Conservation (phyloP, 768 basidiomycete genomes). For the Trametes cingulata region DNA sequence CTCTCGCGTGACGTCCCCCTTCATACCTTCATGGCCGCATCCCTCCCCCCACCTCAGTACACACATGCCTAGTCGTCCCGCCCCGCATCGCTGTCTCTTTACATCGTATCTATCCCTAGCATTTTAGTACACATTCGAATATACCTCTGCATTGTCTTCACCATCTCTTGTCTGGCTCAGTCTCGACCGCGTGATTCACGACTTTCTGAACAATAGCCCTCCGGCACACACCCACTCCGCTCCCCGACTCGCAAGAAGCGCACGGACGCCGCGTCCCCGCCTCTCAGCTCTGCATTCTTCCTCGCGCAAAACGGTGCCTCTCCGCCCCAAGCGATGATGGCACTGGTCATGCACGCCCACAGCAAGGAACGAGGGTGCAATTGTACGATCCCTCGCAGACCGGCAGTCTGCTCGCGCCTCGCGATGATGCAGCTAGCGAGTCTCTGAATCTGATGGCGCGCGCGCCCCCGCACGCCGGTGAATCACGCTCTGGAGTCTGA, state of each 20-base stretch:
- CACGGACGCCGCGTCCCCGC: too few relatives aligned
- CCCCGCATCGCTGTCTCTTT: slow-evolving; percentile 3
- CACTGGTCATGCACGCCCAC: too few relatives aligned
- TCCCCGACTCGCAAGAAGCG: too few relatives aligned
- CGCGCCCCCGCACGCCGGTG: not conserved
- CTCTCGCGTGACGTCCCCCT: not conserved
- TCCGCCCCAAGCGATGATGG: too few relatives aligned
- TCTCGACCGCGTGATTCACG: not conserved
- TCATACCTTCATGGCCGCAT: not conserved
- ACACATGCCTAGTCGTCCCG: not conserved
- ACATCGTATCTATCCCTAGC: slow-evolving; percentile 18
- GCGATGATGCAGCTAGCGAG: too few relatives aligned
- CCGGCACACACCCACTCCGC: too few relatives aligned
- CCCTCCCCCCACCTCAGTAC: not conserved
- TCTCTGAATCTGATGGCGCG: not conserved
- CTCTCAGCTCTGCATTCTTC: too few relatives aligned
- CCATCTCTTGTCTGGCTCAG: not conserved
- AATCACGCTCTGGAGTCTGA: too few relatives aligned
- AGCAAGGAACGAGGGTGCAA: not conserved
- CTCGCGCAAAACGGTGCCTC: too few relatives aligned
- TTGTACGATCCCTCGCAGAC: too few relatives aligned
- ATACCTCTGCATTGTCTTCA: slow-evolving; percentile 2
- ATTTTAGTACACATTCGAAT: slow-evolving; percentile 9
- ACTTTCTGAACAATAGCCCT: too few relatives aligned
- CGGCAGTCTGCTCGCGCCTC: too few relatives aligned